A percentile compares a stretch with the other conserved stretches of the same genome.
Evolutionary conservation across 805 yeast species (phyloP).

Genomic region (Cyberlindnera japonica): DNA sequence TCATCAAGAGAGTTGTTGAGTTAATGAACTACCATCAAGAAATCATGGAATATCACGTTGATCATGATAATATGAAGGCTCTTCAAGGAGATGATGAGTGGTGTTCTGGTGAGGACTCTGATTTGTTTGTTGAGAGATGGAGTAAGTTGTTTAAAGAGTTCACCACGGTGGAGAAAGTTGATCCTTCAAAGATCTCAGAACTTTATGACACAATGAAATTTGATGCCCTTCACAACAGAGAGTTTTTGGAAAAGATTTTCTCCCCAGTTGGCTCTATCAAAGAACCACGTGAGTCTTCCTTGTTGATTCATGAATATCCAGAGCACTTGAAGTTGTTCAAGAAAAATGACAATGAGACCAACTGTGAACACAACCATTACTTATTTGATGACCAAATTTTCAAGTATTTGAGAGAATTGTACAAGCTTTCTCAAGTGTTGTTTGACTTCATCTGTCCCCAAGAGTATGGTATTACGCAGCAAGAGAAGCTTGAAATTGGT

Average conservation of each 20-base stretch:
- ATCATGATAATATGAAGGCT: conserved; percentile 42
- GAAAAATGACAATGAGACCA: conserved; percentile 5
- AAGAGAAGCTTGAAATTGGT: conserved; percentile 95
- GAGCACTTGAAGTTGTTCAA: conserved; percentile 28
- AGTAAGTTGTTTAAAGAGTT: conserved; percentile 93
- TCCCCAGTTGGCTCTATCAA: conserved; percentile 51
- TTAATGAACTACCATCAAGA: conserved; percentile 87
- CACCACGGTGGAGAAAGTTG: conserved; percentile 89
- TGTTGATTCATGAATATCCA: conserved; percentile 28
- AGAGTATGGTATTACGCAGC: conserved; percentile 95
- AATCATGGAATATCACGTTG: conserved; percentile 79
- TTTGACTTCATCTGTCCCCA: conserved; percentile 98
- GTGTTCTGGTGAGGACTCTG: conserved; percentile 97
- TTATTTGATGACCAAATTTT: conserved; percentile 77
- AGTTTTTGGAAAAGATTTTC: conserved; percentile 80
- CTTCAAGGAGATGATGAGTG: conserved; percentile 71
- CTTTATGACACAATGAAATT: conserved; percentile 97
- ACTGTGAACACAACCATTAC: conserved; percentile 33
- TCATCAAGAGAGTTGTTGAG: conserved; percentile 90
- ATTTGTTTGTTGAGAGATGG: conserved; percentile 92
- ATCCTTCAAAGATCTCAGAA: conserved; percentile 95
- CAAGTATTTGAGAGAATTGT: conserved; percentile 80
- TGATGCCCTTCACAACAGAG: conserved; percentile 94
- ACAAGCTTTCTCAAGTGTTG: conserved; percentile 83
- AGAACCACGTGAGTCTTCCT: conserved; percentile 27